Base-by-base conservation (phyloP, 768 basidiomycete genomes). In the Termitomyces sp. region DNA sequence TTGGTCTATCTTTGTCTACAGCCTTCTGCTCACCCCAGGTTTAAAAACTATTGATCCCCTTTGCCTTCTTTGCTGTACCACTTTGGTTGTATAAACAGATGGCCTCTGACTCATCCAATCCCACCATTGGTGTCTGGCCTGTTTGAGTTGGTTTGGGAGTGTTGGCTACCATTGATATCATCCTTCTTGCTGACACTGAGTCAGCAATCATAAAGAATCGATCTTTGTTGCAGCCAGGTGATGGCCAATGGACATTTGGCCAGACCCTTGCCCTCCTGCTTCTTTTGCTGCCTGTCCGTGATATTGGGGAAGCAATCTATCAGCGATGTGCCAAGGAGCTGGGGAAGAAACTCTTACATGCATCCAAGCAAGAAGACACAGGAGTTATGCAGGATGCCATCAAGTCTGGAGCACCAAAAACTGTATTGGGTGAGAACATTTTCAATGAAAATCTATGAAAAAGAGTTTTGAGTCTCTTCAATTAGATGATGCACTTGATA, bases 211-310 rank as follows among this genome's bases (percentile, higher is more conserved):
- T 7, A 18, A 50, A 24, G 13, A 58, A 58, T 13, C 38, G 40
- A 8, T 11, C 15, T 13, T 16, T 58, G 1, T 15, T 49, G 11
- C 35, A 15, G 11, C 0, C 3, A 2, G 57, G 32, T 20, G 61
- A 62, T 33, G 33, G 11, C 2, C 12, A 28, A 7, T 62, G 61
- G 61, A 52, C 56, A 42, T 62, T 62, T 58, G 61, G 61, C 12
- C 56, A 58, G 24, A 28, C 28, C 28, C 28, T 28, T 28, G 28
- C 28, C 28, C 28, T 28, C 28, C 28, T 28, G 28, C 36, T 62
- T 12, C 61, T 62, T 20, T 38, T 62, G 15, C 24, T 58, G 2
- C 61, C 61, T 58, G 40, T 44, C 9, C 57, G 50, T 35, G 61
- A 62, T 45, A 13, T 62, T 33, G 32, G 18, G 3, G 57, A 58